Evolutionary conservation across 495 filamentous ascomycete genomes (phyloP), one percentile per base, ranked within the genome.

Genomic region (Antarctomyces pellizariae): DNA sequence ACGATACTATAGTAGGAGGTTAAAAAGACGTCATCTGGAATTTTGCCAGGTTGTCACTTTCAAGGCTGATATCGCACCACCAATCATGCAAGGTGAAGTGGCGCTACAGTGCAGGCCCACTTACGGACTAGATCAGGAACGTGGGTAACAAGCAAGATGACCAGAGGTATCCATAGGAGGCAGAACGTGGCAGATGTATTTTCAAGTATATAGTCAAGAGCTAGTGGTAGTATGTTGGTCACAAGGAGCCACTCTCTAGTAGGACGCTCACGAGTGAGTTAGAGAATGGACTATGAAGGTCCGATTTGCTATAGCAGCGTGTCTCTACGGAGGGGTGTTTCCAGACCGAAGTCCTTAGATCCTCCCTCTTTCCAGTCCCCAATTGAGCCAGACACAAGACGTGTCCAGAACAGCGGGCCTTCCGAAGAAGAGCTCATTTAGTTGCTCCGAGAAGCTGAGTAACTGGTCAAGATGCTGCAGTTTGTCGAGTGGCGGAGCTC

Each of bases 251-350:
- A 47, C 56, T 48, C 51, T 50, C 41, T 46, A 41, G 54, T 56
- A 26, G 35, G 32, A 49, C 16, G 26, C 37, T 38, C 43, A 37
- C 39, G 28, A 48, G 46, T n/a, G 38, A 41, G 35, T 16, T 44
- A 47, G 46, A 52, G 44, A 49, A 43, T 38, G 57, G 57, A 62
- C 57, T 62, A 62, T 62, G 57, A 62, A 51, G 56, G 56, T 46
- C 53, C 57, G 25, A 30, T 32, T 54, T 42, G 30, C 14, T 61
- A 45, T 61, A 44, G 55, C 57, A 61, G 39, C 45, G 30, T 26
- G 35, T 33, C 38, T 32, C 32, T 43, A 2, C 24, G 30, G 29
- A 29, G 34, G 30, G 14, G 28, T 16, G 39, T 41, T 24, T 27
- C 36, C 19, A 37, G 36, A 37, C 31, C 25, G 32, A 42, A 33